A percentile compares a stretch with the other conserved stretches of the same genome.
Conservation (phyloP, 345 rosid species). For the Populus pruinosa region DNA sequence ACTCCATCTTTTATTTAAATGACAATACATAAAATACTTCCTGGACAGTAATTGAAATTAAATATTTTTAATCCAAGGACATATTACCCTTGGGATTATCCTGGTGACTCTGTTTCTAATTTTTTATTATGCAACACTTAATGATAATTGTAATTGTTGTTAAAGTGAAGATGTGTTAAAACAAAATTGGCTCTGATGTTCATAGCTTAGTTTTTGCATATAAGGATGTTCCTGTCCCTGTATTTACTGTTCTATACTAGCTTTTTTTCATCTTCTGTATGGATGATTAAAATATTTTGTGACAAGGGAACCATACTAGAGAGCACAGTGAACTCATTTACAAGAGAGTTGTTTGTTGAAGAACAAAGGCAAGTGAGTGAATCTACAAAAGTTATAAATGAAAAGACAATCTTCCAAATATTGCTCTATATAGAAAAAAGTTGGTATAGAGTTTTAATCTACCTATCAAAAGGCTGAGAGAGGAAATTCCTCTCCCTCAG, state of each 20-base stretch:
- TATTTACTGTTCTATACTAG: neutral
- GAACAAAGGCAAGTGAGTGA: neutral
- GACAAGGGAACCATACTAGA: neutral
- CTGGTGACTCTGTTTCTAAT: neutral
- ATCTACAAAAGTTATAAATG: neutral
- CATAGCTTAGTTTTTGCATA: neutral
- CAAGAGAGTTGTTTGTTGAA: neutral
- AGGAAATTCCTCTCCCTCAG: neutral
- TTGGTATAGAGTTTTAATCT: neutral
- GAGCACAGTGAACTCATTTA: neutral
- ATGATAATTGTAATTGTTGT: neutral
- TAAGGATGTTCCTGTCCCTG: neutral
- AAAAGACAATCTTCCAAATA: neutral
- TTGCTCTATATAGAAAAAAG: neutral
- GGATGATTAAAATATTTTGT: neutral
- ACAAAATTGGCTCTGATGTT: neutral
- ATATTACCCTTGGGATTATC: neutral
- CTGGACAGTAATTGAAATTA: neutral
- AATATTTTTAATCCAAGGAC: neutral
- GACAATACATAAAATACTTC: neutral
- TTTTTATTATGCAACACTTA: neutral
- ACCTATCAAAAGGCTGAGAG: neutral
- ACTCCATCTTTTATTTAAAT: neutral
- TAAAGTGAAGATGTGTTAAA: neutral
- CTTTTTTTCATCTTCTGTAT: neutral